Conservation (phyloP, 345 rosid species). For the Arabidopsis thaliana region TAIR10.1 NC_003070.9:147501-148000, state of each 20-base stretch:
- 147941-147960: neutral
- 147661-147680: conserved; percentile 79
- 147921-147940: neutral
- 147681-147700: conserved; percentile 67
- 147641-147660: conserved; percentile 75
- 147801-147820: conserved; percentile 32
- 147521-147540: conserved; percentile 65
- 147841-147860: conserved; percentile 13
- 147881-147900: neutral
- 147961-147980: neutral
- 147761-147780: conserved; percentile 1
- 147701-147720: conserved; percentile 57
- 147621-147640: neutral
- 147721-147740: conserved; percentile 41
- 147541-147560: conserved; percentile 21
- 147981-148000: conserved; percentile 1
- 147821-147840: conserved; percentile 35
- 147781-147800: conserved; percentile 3
- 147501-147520: conserved; percentile 59
- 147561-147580: neutral
- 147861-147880: neutral
- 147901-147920: neutral
- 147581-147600: neutral
- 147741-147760: neutral
- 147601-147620: neutral